A percentile compares a stretch with the other conserved stretches of the same genome.
Evolutionary conservation across 257 asterid species (phyloP).

Genomic region (Paraleonurus japonicus): DNA sequence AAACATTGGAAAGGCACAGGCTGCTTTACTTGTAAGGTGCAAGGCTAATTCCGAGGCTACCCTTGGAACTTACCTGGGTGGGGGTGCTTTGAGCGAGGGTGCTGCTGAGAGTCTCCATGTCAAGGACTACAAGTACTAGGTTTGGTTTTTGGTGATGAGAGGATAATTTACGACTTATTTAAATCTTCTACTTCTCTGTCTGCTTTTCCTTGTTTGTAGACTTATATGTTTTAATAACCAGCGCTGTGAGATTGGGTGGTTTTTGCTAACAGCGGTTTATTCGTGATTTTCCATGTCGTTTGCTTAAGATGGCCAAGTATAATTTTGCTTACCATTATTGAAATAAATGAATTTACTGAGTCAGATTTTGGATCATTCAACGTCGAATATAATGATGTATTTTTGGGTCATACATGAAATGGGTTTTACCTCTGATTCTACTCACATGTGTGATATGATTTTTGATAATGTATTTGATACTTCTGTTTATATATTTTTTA

Average conservation of each 20-base stretch:
- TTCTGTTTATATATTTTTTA: no score
- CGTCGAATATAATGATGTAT: no score
- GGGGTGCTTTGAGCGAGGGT: slow-evolving; percentile 51
- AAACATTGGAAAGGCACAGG: slow-evolving; percentile 70
- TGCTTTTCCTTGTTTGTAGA: not conserved
- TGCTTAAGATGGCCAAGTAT: slow-evolving; percentile 5
- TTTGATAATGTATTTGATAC: no score
- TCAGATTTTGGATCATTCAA: not conserved
- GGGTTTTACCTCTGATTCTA: no score
- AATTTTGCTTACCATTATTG: not conserved
- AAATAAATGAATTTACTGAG: not conserved
- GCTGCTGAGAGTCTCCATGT: slow-evolving; percentile 96
- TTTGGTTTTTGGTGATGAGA: slow-evolving; percentile 3
- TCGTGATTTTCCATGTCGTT: not conserved
- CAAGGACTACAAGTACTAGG: slow-evolving; percentile 77
- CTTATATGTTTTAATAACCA: slow-evolving; percentile 26
- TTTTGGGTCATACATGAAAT: no score
- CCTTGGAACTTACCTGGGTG: slow-evolving; percentile 70
- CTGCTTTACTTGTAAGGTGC: slow-evolving; percentile 65
- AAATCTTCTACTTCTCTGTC: slow-evolving; percentile 8
- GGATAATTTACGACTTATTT: not conserved
- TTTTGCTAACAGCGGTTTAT: slow-evolving; percentile 14
- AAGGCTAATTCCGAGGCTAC: slow-evolving; percentile 93
- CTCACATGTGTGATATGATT: no score
- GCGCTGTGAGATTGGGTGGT: slow-evolving; percentile 19